These are phyloP conservation scores for Leucogyrophana mollusca DNA, from an alignment of 768 basidiomycete species.

Conservation along the genomic window DNA sequence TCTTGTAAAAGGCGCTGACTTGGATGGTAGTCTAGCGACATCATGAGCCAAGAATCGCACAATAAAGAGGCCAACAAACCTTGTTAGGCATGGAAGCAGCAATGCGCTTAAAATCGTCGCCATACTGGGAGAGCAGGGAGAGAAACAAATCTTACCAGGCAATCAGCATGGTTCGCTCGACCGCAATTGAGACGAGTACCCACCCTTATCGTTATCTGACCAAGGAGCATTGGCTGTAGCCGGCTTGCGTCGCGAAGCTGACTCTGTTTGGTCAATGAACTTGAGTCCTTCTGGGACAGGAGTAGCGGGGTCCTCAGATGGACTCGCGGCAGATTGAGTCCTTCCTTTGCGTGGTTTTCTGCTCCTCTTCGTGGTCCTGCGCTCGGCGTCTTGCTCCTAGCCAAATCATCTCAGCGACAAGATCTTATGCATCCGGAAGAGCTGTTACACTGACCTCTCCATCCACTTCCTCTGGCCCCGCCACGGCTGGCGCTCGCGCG, in stretches of 20 bases:
- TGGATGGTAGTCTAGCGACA: constrained; percentile 49
- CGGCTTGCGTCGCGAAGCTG: constrained; percentile 19
- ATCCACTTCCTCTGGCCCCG: constrained; percentile 31
- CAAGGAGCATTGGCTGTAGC: constrained; percentile 44
- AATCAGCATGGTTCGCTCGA: constrained; percentile 7
- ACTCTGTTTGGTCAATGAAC: constrained; percentile 23
- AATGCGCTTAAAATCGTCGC: constrained; percentile 68
- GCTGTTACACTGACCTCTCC: constrained; percentile 23
- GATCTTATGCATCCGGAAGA: constrained; percentile 11
- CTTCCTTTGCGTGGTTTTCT: constrained; percentile 30
- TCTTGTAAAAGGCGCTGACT: constrained; percentile 52
- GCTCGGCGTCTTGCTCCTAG: constrained; percentile 25
- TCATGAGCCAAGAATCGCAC: constrained; percentile 9
- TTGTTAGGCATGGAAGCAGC: constrained; percentile 66
- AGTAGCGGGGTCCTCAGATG: constrained; percentile 21
- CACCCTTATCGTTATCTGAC: constrained; percentile 69
- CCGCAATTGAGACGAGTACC: constrained; percentile 15
- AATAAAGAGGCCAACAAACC: constrained; percentile 31
- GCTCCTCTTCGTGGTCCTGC: constrained; percentile 30
- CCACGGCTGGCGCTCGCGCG: constrained; percentile 25
- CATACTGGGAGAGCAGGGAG: constrained; percentile 56
- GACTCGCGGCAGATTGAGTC: constrained; percentile 20
- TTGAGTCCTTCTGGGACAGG: constrained; percentile 18
- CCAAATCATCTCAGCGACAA: background rate
- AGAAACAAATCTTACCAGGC: constrained; percentile 45